Evolutionary conservation across 1,284 basidiomycete genomes (phyloP), one percentile per base, ranked within the genome.

Genomic region (Puccinia novopanici): DNA sequence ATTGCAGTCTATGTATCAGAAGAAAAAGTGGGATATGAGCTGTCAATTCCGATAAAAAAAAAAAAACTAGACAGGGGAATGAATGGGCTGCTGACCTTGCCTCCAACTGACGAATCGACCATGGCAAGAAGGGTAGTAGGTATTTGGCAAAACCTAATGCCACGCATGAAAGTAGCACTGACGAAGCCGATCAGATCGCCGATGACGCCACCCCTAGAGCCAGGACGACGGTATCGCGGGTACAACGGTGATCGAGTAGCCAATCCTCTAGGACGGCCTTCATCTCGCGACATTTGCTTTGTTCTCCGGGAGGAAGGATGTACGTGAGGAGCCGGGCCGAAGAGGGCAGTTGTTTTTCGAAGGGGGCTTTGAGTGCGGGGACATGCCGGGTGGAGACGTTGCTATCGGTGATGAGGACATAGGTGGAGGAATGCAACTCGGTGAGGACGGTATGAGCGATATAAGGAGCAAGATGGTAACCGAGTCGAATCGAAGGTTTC

Each of bases 71-170:
- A 57, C 22, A 6, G 27, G 5, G 59, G 19, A 40, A 22, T 22
- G 34, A 67, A n/a, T 13, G 48, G 37, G 19, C 45, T 45, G 50
- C 84, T 17, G 42, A 85, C 85, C 84, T 99, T 99, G 68, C 96
- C 97, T 22, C 97, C 96, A 68, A 99, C 92, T 81, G 93, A 92
- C 0, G 94, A 97, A 87, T 99, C 96, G 59, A 99, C 97, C 97
- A 99, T 99, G 22, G 95, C 95, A 68, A 99, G 89, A 3, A 99
- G 88, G 0, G 95, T 98, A 0, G 97, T 98, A 0, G 97, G 96
- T 81, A 99, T 93, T 87, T 99, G 97, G 40, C 94, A 92, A 86
- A 97, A 93, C 82, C 92, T 92, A 63, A 98, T 90, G 3, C 93
- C 93, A 70, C 93, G 90, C 92, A 93, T 93, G 86, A 98, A 97